Evolutionary conservation across 345 rosid species (phyloP).

Genomic region (Eutrema heterophyllum): DNA sequence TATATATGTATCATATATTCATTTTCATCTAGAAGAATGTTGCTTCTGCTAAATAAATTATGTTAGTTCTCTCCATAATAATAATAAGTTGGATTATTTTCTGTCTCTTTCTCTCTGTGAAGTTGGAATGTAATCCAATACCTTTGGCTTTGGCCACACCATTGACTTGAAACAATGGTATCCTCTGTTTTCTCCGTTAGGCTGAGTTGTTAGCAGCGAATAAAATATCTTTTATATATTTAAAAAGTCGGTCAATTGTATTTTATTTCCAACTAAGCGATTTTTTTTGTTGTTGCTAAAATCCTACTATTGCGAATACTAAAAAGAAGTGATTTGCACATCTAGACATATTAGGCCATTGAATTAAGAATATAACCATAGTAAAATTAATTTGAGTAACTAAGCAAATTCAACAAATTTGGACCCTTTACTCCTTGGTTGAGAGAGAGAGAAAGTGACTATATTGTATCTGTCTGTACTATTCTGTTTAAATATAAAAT

Average conservation of each 20-base stretch:
- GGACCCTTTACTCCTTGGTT: no score
- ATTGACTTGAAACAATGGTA: constrained; percentile 24
- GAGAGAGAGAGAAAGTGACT: no score
- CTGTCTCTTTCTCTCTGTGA: background rate
- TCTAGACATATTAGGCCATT: no score
- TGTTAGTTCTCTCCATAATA: background rate
- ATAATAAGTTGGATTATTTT: background rate
- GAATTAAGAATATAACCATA: no score
- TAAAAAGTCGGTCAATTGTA: background rate
- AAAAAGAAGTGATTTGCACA: no score
- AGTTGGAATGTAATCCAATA: constrained; percentile 16
- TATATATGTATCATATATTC: constrained; percentile 26
- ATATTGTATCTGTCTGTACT: no score
- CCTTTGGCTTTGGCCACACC: constrained; percentile 11
- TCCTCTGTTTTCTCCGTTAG: constrained; percentile 25
- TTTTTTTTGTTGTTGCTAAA: no score
- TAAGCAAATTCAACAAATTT: no score
- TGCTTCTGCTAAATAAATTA: constrained; percentile 21
- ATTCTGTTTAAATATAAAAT: no score
- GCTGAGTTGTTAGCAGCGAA: constrained; percentile 11
- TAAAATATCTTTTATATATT: background rate
- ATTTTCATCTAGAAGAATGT: constrained; percentile 34
- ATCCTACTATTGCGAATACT: background rate
- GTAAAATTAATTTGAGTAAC: no score
- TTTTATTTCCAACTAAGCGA: background rate